Percentiles rank a stretch among this genome's conserved stretches.
Evolutionary conservation across 345 rosid genomes (phyloP).

Genomic region (Moringa oleifera): DNA sequence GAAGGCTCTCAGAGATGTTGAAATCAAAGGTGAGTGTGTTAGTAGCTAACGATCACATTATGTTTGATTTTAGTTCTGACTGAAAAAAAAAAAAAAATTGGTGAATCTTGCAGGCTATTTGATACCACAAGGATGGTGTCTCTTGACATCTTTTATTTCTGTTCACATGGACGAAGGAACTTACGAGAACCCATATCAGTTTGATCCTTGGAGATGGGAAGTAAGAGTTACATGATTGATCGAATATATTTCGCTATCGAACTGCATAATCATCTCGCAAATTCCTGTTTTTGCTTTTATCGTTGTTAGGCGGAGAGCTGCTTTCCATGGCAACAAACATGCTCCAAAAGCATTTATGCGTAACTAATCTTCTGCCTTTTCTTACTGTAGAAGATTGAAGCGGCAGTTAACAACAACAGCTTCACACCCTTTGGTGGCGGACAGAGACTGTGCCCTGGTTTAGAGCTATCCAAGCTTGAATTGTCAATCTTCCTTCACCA

Average conservation of each 20-base stretch:
- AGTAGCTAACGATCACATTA: too few relatives aligned
- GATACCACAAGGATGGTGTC: slow-evolving; percentile 95
- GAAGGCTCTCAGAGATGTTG: slow-evolving; percentile 77
- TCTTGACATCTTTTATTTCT: slow-evolving; percentile 73
- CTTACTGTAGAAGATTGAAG: slow-evolving; percentile 51
- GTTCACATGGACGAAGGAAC: slow-evolving; percentile 88
- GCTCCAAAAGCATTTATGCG: neutral
- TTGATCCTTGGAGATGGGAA: slow-evolving; percentile 99
- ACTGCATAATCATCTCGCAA: too few relatives aligned
- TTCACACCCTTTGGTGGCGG: slow-evolving; percentile 99
- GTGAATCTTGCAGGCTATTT: slow-evolving; percentile 56
- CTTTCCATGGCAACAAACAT: too few relatives aligned
- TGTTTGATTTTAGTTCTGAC: too few relatives aligned
- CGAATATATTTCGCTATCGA: too few relatives aligned
- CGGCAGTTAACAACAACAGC: slow-evolving; percentile 42
- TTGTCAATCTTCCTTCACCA: slow-evolving; percentile 89
- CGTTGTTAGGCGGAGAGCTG: too few relatives aligned
- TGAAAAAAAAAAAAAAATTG: neutral
- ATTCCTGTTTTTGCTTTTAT: too few relatives aligned
- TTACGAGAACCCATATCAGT: slow-evolving; percentile 67
- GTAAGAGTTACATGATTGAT: slow-evolving; percentile 21
- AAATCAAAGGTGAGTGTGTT: slow-evolving; percentile 57
- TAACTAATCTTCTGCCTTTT: neutral
- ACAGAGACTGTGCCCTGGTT: slow-evolving; percentile 95
- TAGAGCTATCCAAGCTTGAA: slow-evolving; percentile 88